Conservation (phyloP, 2,329 filamentous ascomycete species). For the Amylocarpus encephaloides region DNA sequence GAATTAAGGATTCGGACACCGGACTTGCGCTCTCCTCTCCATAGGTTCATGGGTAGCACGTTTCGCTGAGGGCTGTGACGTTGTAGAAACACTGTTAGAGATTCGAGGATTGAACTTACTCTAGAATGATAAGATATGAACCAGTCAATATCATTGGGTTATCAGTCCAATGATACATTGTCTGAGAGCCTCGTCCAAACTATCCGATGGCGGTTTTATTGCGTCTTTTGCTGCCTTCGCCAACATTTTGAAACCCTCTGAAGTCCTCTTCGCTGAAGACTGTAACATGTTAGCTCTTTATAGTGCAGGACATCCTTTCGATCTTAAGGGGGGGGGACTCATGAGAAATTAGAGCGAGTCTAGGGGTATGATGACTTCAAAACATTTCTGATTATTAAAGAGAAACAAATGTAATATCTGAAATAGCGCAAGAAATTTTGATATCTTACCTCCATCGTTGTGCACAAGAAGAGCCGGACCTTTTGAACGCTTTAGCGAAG, state of each 20-base stretch:
- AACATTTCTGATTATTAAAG: too few relatives aligned
- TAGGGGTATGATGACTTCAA: too few relatives aligned
- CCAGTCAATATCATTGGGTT: conserved; percentile 32
- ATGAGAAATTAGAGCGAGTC: too few relatives aligned
- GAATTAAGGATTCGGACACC: conserved; percentile 21
- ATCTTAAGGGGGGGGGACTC: too few relatives aligned
- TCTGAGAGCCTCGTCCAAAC: conserved; percentile 33
- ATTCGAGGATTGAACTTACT: conserved; percentile 20
- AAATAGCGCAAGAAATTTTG: too few relatives aligned
- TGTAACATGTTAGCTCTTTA: conserved; percentile 8
- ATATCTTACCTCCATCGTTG: conserved; percentile 31
- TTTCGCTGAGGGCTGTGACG: conserved; percentile 22
- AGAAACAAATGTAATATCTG: too few relatives aligned
- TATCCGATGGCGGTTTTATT: conserved; percentile 29
- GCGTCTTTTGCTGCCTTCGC: conserved; percentile 30
- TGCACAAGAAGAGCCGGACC: conserved; percentile 30
- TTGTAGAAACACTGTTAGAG: background rate
- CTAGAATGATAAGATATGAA: conserved; percentile 30
- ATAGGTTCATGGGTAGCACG: conserved; percentile 18
- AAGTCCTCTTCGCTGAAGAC: conserved; percentile 30
- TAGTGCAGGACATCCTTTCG: too few relatives aligned
- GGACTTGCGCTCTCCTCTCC: conserved; percentile 17
- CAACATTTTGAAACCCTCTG: conserved; percentile 30
- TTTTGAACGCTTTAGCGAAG: conserved; percentile 23
- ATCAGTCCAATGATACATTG: conserved; percentile 35